Conservation (phyloP, 495 filamentous ascomycete genomes). For the Neurospora sp. region DNA sequence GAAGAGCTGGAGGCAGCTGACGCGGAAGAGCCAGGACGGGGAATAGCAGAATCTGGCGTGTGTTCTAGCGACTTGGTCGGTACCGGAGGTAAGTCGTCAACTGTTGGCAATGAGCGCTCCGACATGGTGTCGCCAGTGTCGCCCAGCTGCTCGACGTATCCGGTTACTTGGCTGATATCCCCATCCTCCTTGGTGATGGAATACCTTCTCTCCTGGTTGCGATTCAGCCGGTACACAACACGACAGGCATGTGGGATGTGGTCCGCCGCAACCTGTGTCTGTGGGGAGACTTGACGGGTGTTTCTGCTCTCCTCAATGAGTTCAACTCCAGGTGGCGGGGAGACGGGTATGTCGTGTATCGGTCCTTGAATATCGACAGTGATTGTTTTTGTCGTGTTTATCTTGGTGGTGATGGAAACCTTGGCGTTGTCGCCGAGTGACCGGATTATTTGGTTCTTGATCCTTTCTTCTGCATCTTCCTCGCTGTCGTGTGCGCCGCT, state of each 20-base stretch:
- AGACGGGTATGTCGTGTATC: constrained; percentile 45
- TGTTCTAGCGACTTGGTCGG: constrained; percentile 12
- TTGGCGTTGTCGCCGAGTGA: constrained; percentile 37
- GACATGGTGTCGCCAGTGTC: constrained; percentile 3
- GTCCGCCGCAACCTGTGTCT: not conserved
- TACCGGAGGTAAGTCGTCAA: constrained; percentile 1
- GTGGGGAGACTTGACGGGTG: not conserved
- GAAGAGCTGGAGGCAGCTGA: constrained; percentile 9
- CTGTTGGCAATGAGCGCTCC: not conserved
- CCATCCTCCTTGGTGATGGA: constrained; percentile 27
- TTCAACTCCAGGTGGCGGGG: constrained; percentile 56
- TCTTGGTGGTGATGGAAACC: constrained; percentile 56
- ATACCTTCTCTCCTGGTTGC: constrained; percentile 26
- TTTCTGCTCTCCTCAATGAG: constrained; percentile 44
- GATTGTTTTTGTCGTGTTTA: constrained; percentile 57
- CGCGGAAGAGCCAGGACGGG: constrained; percentile 7
- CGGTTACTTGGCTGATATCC: constrained; percentile 19
- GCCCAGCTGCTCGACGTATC: constrained; percentile 17
- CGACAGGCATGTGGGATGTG: constrained; percentile 3
- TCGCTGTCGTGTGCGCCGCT: constrained; percentile 23
- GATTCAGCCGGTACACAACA: constrained; percentile 22
- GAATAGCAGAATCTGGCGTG: not conserved
- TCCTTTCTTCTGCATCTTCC: constrained; percentile 31
- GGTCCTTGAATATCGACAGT: constrained; percentile 64
- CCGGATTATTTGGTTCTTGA: constrained; percentile 36